phyloP scores from a whole-genome alignment of 2,329 filamentous ascomycete species.

The Proliferodiscus dingleyae region DNA sequence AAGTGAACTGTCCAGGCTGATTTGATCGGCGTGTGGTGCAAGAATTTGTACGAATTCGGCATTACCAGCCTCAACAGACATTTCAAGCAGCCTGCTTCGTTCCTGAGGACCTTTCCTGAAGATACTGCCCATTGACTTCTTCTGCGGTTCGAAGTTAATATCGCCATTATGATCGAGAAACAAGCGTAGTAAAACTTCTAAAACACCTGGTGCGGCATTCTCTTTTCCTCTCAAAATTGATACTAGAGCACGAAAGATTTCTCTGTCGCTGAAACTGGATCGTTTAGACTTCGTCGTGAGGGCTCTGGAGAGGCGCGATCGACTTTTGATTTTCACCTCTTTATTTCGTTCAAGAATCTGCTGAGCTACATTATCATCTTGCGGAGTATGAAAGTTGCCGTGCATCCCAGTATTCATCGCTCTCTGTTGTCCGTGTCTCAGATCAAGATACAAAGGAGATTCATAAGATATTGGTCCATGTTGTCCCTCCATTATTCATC shows the following conservation, averaged over 20 bases:
- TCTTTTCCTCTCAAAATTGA: conserved; percentile 15
- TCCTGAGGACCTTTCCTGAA: conserved; percentile 1
- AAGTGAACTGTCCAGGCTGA: conserved; percentile 4
- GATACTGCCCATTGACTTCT: conserved; percentile 1
- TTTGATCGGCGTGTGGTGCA: conserved; percentile 1
- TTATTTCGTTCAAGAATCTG: conserved; percentile 19
- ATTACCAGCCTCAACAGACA: neutral
- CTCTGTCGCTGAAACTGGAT: conserved; percentile 15
- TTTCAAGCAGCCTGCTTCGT: neutral
- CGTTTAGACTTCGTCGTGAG: conserved; percentile 5
- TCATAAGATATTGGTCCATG: too few species aligned
- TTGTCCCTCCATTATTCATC: too few species aligned
- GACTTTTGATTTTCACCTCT: conserved; percentile 16
- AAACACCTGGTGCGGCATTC: conserved; percentile 7
- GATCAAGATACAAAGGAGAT: neutral
- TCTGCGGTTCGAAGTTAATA: conserved; percentile 4
- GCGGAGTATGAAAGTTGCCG: conserved; percentile 9
- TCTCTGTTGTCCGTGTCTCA: neutral
- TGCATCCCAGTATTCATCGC: neutral
- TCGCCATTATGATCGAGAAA: neutral
- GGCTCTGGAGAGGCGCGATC: conserved; percentile 5
- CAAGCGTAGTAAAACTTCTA: conserved; percentile 5
- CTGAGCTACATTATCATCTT: conserved; percentile 12
- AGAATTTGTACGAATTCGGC: conserved; percentile 5
- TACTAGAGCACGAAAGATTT: conserved; percentile 12